Percentiles rank a stretch among this genome's conserved stretches.
These are phyloP conservation scores for Monosporascus sp. DNA, from an alignment of 2,329 filamentous ascomycete species.

Conservation along the genomic window DNA sequence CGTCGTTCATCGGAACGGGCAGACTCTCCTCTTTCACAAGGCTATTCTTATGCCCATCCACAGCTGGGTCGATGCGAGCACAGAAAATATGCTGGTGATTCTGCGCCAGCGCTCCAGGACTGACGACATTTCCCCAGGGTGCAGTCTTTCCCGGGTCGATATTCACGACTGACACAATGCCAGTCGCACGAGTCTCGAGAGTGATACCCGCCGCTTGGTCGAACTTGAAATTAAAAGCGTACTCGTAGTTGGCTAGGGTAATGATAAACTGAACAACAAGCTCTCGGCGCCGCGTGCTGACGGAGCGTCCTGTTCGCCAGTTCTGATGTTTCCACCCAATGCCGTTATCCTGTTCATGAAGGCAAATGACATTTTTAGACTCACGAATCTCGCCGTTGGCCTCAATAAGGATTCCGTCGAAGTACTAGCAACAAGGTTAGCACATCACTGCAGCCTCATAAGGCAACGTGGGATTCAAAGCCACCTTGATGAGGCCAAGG, in stretches of 20 bases:
- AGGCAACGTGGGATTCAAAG: too few relatives aligned
- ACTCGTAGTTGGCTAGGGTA: constrained; percentile 68
- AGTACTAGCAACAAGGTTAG: constrained; percentile 60
- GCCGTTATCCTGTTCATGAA: constrained; percentile 67
- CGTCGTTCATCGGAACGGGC: constrained; percentile 49
- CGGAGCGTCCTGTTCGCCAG: constrained; percentile 53
- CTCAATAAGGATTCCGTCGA: constrained; percentile 51
- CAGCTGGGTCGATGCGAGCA: constrained; percentile 58
- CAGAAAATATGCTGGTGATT: constrained; percentile 69
- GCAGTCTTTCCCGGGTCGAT: constrained; percentile 50
- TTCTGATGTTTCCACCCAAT: constrained; percentile 70
- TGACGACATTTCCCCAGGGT: constrained; percentile 57
- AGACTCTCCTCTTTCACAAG: constrained; percentile 38
- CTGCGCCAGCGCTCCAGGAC: constrained; percentile 58
- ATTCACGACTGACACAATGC: constrained; percentile 24
- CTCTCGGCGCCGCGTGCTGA: constrained; percentile 42
- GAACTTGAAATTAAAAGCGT: constrained; percentile 38
- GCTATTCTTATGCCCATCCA: constrained; percentile 51
- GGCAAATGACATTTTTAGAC: constrained; percentile 56
- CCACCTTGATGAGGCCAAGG: constrained; percentile 33
- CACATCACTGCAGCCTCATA: constrained; percentile 25
- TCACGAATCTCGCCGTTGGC: constrained; percentile 47
- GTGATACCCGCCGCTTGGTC: constrained; percentile 55
- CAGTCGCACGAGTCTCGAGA: constrained; percentile 49
- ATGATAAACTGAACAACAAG: constrained; percentile 65